Conservation (phyloP, 2,329 filamentous ascomycete genomes). For the Aspergillus fumigatiaffinis region DNA sequence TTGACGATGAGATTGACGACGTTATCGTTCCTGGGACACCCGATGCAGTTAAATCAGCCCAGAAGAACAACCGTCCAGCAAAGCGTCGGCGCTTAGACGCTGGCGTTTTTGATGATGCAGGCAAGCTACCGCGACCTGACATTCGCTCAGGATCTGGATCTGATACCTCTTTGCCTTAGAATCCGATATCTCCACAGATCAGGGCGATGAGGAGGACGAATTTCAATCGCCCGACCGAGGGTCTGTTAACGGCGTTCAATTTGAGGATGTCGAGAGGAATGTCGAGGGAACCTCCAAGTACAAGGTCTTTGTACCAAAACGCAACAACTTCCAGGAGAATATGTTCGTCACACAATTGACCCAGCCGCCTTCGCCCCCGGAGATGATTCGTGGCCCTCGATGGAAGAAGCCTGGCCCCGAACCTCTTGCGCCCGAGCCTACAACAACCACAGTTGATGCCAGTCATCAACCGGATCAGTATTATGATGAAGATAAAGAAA, state of each 20-base stretch:
- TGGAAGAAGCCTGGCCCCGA: constrained; percentile 45
- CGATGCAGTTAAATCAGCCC: constrained; percentile 4
- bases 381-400: constrained; percentile 48
- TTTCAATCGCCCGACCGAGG: constrained; percentile 11
- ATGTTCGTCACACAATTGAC: constrained; percentile 48
- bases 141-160: constrained; percentile 12
- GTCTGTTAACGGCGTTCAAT: constrained; percentile 4
- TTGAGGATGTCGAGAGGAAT: constrained; percentile 14
- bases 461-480: constrained; percentile 8
- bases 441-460: background rate
- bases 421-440: constrained; percentile 13
- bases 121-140: constrained; percentile 1
- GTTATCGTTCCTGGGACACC: constrained; percentile 24
- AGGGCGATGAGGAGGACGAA: constrained; percentile 17
- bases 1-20: constrained; percentile 26
- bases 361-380: constrained; percentile 48
- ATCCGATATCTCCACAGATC: constrained; percentile 14
- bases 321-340: constrained; percentile 37
- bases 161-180: constrained; percentile 2
- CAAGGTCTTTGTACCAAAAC: constrained; percentile 41
- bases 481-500: constrained; percentile 26
- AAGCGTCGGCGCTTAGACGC: constrained; percentile 34
- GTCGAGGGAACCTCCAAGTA: constrained; percentile 29
- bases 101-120: background rate
- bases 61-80: constrained; percentile 18